These are phyloP conservation scores for Comarum palustre DNA, from an alignment of 306 rosid species.

Conservation along the genomic window DNA sequence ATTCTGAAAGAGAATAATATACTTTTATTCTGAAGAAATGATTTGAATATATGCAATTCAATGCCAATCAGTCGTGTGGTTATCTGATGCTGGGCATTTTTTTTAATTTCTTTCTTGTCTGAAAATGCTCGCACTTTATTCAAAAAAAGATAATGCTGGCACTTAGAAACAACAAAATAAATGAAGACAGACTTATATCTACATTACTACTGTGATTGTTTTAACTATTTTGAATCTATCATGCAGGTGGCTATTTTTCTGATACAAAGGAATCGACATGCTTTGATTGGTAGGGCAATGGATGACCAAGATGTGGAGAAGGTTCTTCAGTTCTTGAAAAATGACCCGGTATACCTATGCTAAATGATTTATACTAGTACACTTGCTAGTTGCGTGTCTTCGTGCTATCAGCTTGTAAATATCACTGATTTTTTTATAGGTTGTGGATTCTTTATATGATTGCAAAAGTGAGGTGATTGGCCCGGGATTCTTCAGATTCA, in stretches of 20 bases:
- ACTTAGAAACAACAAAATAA: neutral
- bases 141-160: too few relatives aligned
- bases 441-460: slow-evolving; percentile 88
- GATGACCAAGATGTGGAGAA: slow-evolving; percentile 92
- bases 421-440: slow-evolving; percentile 43
- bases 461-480: slow-evolving; percentile 99
- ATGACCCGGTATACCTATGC: slow-evolving; percentile 67
- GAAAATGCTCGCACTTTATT: too few relatives aligned
- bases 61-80: neutral
- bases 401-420: slow-evolving; percentile 27
- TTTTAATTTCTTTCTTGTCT: neutral
- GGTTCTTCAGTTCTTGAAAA: slow-evolving; percentile 82
- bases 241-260: slow-evolving; percentile 97
- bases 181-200: neutral
- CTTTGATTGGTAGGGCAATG: slow-evolving; percentile 97
- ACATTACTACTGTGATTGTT: neutral
- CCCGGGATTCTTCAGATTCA: slow-evolving; percentile 94
- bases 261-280: slow-evolving; percentile 96
- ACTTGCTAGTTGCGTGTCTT: neutral
- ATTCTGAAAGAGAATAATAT: neutral
- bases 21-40: neutral
- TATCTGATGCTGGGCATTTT: neutral
- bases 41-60: neutral
- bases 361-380: slow-evolving; percentile 11
- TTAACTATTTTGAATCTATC: slow-evolving; percentile 23